phyloP scores from a whole-genome alignment of 768 basidiomycete species.

The Brasilioporus rufonigricans region DNA sequence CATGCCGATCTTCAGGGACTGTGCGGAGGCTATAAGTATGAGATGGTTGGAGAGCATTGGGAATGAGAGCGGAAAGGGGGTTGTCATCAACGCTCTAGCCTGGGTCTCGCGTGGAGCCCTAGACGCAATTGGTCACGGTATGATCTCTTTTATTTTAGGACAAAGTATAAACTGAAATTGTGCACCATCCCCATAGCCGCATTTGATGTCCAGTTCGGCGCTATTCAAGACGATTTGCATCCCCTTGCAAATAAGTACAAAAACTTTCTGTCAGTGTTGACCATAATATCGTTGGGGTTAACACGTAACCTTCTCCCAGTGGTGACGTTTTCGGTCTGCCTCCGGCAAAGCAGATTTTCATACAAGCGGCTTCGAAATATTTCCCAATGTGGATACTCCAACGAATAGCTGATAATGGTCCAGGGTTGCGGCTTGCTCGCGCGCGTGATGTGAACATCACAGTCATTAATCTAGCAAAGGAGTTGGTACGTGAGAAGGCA shows the following conservation, averaged over 20 bases:
- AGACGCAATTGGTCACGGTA: slow-evolving; percentile 49
- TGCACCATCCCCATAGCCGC: slow-evolving; percentile 29
- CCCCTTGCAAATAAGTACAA: slow-evolving; percentile 4
- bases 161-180: not conserved
- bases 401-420: not conserved
- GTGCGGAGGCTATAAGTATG: slow-evolving; percentile 14
- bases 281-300: too few relatives aligned
- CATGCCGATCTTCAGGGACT: slow-evolving; percentile 46
- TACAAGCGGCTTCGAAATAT: not conserved
- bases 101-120: slow-evolving; percentile 25
- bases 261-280: slow-evolving; percentile 6
- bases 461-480: slow-evolving; percentile 2
- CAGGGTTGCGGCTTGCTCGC: not conserved
- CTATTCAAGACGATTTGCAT: not conserved
- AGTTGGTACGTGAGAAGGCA: slow-evolving; percentile 7
- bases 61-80: not conserved
- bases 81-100: slow-evolving; percentile 15
- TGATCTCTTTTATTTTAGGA: not conserved
- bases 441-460: not conserved
- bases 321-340: slow-evolving; percentile 7
- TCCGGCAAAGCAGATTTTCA: not conserved
- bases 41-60: slow-evolving; percentile 20
- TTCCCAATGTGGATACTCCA: not conserved
- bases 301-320: not conserved
- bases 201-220: slow-evolving; percentile 37